Evolutionary conservation across 1,284 basidiomycete species (phyloP).

Genomic region (Heterobasidion annosum): DNA sequence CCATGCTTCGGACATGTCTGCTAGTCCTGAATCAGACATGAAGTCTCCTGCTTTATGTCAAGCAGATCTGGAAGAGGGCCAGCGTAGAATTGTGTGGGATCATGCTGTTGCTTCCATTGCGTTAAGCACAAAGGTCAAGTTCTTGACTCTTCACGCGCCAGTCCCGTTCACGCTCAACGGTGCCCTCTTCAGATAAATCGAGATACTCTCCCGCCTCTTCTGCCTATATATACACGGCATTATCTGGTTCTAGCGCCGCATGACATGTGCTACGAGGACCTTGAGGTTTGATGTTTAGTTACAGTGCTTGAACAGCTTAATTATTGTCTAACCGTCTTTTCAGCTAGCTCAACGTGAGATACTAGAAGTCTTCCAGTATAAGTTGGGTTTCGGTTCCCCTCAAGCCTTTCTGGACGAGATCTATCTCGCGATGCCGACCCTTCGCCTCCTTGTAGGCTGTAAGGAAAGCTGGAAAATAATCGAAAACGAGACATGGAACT

Average conservation of each 20-base stretch:
- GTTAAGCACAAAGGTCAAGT: conserved; percentile 11
- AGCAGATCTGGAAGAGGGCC: conserved; percentile 1
- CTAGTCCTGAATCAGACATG: background rate
- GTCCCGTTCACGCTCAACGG: background rate
- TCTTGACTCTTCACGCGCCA: background rate
- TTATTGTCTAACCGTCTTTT: background rate
- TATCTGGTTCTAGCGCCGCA: conserved; percentile 15
- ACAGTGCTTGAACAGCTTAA: background rate
- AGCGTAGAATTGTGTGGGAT: conserved; percentile 8
- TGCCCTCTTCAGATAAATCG: conserved; percentile 10
- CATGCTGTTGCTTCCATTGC: conserved; percentile 11
- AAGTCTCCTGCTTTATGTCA: background rate
- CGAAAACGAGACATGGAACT: conserved; percentile 6
- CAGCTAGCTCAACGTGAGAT: conserved; percentile 10
- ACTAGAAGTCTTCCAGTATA: conserved; percentile 8
- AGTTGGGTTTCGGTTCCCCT: conserved; percentile 8
- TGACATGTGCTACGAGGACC: conserved; percentile 14
- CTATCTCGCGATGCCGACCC: conserved; percentile 4
- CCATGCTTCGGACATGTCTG: background rate
- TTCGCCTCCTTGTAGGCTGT: conserved; percentile 2
- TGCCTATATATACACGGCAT: conserved; percentile 13
- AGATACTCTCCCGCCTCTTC: conserved; percentile 12
- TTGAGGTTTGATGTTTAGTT: conserved; percentile 10
- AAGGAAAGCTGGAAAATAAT: conserved; percentile 6
- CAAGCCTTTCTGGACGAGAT: conserved; percentile 9